Evolutionary conservation across 108 stramenopile genomes (phyloP), one percentile per base, ranked within the genome.

Genomic region (Conticribra guillardii): DNA sequence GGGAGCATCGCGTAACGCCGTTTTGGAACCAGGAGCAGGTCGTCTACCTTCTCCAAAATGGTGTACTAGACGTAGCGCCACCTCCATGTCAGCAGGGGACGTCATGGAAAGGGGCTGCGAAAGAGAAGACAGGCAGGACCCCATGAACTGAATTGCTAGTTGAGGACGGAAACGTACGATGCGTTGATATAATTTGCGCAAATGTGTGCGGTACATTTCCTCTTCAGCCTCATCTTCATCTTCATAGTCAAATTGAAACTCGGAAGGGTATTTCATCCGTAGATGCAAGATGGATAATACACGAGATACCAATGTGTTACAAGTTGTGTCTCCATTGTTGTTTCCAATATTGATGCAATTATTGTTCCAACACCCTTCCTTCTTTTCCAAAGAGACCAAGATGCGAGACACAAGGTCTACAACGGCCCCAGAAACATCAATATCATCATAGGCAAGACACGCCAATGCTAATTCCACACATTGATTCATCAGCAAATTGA

Each of bases 341-440:
- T 9, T 61, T 3, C 28, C 14, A 2, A 21, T 26, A 4, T 26
- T 48, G 24, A 54, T 41, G 11, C 37, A 44, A 19, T 0, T 45
- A 16, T 29, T 24, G 30, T 60, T 65, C 62, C 71, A 66, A 26
- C 29, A 29, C 8, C 55, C 69, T 53, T 67, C 64, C 29, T 73
- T 50, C 49, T 61, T 62, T 24, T 82, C 74, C 27, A 75, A 22
- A 24, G 67, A 68, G 3, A 34, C 47, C 19, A 75, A 41, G 0
- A 56, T 51, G 2, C 60, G 54, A 34, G 71, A 74, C 14, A 73
- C 84, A 27, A 88, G 41, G 4, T 87, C 78, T 23, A 88, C 55
- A 7, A 91, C 90, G 22, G 90, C 87, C 1, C 79, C 84, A 21
- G 90, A 88, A n/a, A 91, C 90, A 74, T 91, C 90, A 58, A 91